Evolutionary conservation across 2,329 filamentous ascomycete species (phyloP).

Genomic region (Talaromyces piceae): DNA sequence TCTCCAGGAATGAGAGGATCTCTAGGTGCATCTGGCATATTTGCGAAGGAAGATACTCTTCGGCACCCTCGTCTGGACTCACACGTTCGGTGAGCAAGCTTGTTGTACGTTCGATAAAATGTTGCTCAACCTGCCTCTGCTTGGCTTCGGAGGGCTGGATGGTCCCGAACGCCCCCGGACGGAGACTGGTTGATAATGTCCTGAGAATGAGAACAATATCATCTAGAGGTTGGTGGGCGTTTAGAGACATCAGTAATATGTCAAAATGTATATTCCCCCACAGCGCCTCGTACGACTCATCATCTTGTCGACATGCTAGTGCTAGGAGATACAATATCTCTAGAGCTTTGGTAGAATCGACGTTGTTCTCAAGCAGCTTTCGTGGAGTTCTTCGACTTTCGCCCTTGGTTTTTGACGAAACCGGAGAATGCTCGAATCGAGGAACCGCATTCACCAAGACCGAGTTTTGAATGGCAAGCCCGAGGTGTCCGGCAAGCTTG

Average conservation of each 20-base stretch:
- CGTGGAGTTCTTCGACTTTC: constrained; percentile 34
- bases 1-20: constrained; percentile 37
- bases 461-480: constrained; percentile 35
- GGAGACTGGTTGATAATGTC: constrained; percentile 49
- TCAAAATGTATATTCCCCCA: constrained; percentile 52
- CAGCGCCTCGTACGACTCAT: constrained; percentile 39
- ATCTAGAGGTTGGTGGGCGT: constrained; percentile 48
- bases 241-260: constrained; percentile 53
- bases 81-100: constrained; percentile 51
- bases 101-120: constrained; percentile 50
- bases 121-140: constrained; percentile 36
- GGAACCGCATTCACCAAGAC: constrained; percentile 51
- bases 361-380: constrained; percentile 38
- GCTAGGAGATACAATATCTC: constrained; percentile 48
- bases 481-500: constrained; percentile 30
- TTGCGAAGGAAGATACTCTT: constrained; percentile 31
- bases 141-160: constrained; percentile 36
- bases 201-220: constrained; percentile 50
- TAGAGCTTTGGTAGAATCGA: constrained; percentile 49
- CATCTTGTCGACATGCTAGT: constrained; percentile 38
- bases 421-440: constrained; percentile 39
- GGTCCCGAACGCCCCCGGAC: constrained; percentile 47
- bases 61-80: constrained; percentile 36
- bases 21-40: constrained; percentile 38
- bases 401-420: constrained; percentile 32